Conservation (phyloP, 2,329 filamentous ascomycete genomes). For the Lachnellula hyalina region DNA sequence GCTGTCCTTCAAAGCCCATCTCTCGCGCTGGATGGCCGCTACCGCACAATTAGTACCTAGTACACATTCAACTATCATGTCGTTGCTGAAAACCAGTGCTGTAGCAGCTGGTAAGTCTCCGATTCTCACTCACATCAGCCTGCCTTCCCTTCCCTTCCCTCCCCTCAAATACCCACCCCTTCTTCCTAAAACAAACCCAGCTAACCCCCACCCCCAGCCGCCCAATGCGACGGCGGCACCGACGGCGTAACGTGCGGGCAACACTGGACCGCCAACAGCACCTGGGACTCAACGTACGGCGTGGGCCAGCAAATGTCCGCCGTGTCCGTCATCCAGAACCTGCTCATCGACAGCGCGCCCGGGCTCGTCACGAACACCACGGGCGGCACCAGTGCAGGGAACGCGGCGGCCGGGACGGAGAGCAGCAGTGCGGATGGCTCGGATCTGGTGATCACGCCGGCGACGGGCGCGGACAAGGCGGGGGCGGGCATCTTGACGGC, state of each 20-base stretch:
- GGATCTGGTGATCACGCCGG: constrained; percentile 4
- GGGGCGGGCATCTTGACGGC: constrained; percentile 64
- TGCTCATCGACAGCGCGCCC: constrained; percentile 35
- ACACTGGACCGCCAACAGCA: constrained; percentile 49
- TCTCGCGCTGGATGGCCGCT: constrained; percentile 58
- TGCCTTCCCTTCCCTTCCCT: too few species aligned
- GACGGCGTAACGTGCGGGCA: constrained; percentile 56
- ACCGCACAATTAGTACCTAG: constrained; percentile 38
- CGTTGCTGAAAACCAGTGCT: constrained; percentile 15
- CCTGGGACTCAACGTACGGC: constrained; percentile 55
- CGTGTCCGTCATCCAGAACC: constrained; percentile 58
- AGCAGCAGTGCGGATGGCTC: not conserved
- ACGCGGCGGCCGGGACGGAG: constrained; percentile 28
- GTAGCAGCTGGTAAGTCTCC: constrained; percentile 12
- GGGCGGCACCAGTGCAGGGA: constrained; percentile 51
- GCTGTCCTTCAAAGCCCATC: constrained; percentile 60
- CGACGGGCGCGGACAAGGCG: constrained; percentile 53
- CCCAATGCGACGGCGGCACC: constrained; percentile 38
- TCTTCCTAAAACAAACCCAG: too few species aligned
- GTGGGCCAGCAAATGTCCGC: constrained; percentile 68
- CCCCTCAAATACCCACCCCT: too few species aligned
- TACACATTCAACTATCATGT: constrained; percentile 38
- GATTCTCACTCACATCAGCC: too few species aligned
- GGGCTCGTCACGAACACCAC: constrained; percentile 42
- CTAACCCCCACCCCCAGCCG: too few species aligned